Evolutionary conservation across 2,329 filamentous ascomycete genomes (phyloP).

Genomic region (Trichophyton mentagrophytes): DNA sequence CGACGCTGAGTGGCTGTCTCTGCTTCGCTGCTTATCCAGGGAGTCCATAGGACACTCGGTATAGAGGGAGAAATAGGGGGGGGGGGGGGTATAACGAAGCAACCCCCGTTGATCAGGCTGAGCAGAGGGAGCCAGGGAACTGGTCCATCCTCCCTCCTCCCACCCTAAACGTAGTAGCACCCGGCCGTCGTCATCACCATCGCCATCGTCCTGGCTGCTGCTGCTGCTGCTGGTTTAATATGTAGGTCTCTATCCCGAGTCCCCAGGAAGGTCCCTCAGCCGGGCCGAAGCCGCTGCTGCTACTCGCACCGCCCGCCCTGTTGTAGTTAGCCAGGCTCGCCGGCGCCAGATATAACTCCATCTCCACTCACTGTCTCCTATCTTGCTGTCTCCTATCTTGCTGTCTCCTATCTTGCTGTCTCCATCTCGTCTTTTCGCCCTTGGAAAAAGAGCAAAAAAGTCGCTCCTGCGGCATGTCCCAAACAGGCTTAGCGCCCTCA

Average conservation of each 20-base stretch:
- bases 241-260: not conserved
- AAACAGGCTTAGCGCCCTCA: not conserved
- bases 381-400: not conserved
- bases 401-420: not conserved
- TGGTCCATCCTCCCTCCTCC: not conserved
- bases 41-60: not conserved
- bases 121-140: not conserved
- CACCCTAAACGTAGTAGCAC: not conserved
- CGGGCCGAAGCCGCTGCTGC: slow-evolving; percentile 1
- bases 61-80: not conserved
- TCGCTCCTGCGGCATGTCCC: not conserved
- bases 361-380: not conserved
- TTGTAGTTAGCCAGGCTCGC: not conserved
- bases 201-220: too few relatives aligned
- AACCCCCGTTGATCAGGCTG: not conserved
- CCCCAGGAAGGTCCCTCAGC: not conserved
- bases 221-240: not conserved
- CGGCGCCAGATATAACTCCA: not conserved
- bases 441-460: not conserved
- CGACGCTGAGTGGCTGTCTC: not conserved
- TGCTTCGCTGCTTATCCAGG: too few relatives aligned
- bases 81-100: not conserved
- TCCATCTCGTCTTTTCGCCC: not conserved
- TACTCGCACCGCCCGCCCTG: not conserved
- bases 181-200: too few relatives aligned